Base-by-base conservation (phyloP, 2,329 filamentous ascomycete genomes). In the Blastomyces parvus region DNA sequence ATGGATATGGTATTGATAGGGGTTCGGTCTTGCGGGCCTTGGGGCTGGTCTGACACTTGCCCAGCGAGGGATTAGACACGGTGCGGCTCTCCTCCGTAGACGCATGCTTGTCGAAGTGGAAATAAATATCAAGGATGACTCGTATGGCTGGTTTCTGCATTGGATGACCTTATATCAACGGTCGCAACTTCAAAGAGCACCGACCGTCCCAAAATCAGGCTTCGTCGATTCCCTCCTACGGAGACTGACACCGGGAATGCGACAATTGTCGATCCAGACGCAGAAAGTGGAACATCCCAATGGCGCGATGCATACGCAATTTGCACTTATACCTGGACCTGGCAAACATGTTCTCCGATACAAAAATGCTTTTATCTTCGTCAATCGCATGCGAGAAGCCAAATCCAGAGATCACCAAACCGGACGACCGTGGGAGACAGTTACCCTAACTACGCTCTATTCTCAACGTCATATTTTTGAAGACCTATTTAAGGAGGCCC, bases 21-120 rank as follows among this genome's bases (percentile, higher is more conserved):
- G 94, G 69, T 90, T 97, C 70, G 94, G 94, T 69, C 88, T 99
- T 61, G 94, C 92, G 65, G 90, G 89, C 38, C 82, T 99, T 61
- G 94, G 91, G 66, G 90, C 91, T 42, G 88, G 84, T 50, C 84
- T 91, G 40, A 88, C 91, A 14, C 85, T 96, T 69, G 90, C 87
- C 38, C 91, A 94, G 66, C 88, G 88, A 72, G 90, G 89, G 42
- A 75, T 89, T 64, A 84, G 92, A 65, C 81, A 86, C 70, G 86
- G 86, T 62, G 86, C 88, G n/a, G 83, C 84, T 53, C 82, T 95
- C 63, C 78, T 96, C 64, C 89, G 90, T 59, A 87, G 88, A 61
- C 90, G 93, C 59, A 86, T 99, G 78, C 86, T 99, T 38, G 90
- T 97, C 70, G 91, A 97, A 71, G 86, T 99, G 70, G 94, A 99